phyloP scores from a whole-genome alignment of 2,329 filamentous ascomycete genomes.

The Neurospora crassa region DNA sequence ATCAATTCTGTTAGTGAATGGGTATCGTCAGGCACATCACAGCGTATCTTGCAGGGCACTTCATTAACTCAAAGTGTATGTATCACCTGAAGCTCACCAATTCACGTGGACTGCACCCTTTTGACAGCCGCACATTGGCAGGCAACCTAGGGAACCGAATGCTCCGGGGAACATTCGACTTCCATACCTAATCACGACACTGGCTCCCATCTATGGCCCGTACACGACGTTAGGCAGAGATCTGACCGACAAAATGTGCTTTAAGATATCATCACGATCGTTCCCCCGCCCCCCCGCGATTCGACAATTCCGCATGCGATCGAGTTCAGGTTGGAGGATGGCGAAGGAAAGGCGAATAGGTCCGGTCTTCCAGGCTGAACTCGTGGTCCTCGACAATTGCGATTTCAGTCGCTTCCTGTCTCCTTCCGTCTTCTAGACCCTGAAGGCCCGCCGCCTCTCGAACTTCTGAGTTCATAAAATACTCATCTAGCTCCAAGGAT shows the following conservation, averaged over 20 bases:
- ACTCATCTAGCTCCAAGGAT: neutral
- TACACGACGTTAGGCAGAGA: neutral
- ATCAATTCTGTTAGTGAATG: neutral
- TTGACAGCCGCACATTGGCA: neutral
- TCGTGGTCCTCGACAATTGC: neutral
- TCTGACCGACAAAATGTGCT: neutral
- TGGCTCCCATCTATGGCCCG: neutral
- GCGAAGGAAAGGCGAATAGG: neutral
- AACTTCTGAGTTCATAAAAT: neutral
- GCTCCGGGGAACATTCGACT: neutral
- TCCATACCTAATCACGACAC: neutral
- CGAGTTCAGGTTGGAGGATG: neutral
- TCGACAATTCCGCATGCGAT: neutral
- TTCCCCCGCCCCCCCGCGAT: no score
- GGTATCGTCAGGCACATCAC: neutral
- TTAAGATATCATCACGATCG: neutral
- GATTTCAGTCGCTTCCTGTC: neutral
- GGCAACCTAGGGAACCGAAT: neutral
- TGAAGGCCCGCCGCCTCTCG: no score
- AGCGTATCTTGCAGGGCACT: neutral
- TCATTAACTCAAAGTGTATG: fast-evolving
- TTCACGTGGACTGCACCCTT: neutral
- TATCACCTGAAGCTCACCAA: neutral
- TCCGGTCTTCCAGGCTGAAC: neutral
- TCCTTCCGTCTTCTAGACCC: neutral